Base-by-base conservation (phyloP, 78 protist genomes). In the Monosiga brevicollis region DNA sequence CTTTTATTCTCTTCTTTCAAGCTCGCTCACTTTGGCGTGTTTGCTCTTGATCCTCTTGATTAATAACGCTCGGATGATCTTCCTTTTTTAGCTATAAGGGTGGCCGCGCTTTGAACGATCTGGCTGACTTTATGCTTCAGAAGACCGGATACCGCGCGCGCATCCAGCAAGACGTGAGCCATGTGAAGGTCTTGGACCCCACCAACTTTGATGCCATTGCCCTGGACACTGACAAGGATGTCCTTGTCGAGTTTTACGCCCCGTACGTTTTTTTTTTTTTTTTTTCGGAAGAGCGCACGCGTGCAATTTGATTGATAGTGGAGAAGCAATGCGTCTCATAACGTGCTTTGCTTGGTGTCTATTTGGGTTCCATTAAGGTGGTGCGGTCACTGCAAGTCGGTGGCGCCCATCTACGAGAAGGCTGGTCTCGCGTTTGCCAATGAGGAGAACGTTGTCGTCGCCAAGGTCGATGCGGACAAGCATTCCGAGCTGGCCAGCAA, bases 51-150 rank as follows among this genome's bases (percentile, higher is more conserved):
- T n/a, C n/a, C n/a, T n/a, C n/a, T n/a, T n/a, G n/a, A n/a, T n/a
- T n/a, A n/a, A n/a, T n/a, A n/a, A n/a, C n/a, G n/a, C n/a, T n/a
- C n/a, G n/a, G n/a, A n/a, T n/a, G n/a, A n/a, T n/a, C n/a, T n/a
- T n/a, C n/a, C n/a, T n/a, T n/a, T n/a, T n/a, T n/a, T n/a, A n/a
- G 62, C 29, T 94, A 94, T 90, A 71, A 82, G 6, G 95, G 93
- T 54, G 87, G 71, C 20, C 86, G 97, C 73, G 81, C 89, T 54
- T 81, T 89, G 37, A 92, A 85, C 35, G 94, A 84, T 40, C 42
- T 95, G 29, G 75, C 90, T 10, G 41, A 83, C 54, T 95, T 78
- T 76, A 73, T 93, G 43, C 84, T 88, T 83, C 75, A 88, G 49
- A 71, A 87, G 76, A 81, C 90, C 74, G 92, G 89, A 49, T 81